phyloP scores from a whole-genome alignment of 2,329 filamentous ascomycete genomes.

The Parastagonospora nodorum region DNA sequence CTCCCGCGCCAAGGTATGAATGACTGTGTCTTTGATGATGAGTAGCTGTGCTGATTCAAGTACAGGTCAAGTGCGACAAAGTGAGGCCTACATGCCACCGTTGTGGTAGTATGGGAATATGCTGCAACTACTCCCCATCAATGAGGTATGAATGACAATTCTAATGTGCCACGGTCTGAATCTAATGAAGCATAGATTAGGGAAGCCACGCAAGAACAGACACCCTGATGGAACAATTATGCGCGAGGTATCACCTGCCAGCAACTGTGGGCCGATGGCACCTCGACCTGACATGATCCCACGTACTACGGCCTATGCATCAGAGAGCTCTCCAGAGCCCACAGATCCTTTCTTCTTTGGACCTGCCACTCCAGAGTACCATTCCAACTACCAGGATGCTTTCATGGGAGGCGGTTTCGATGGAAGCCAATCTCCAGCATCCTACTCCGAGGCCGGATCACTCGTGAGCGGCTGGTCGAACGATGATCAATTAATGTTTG shows the following conservation, averaged over 20 bases:
- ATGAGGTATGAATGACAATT: constrained; percentile 38
- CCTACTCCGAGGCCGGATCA: constrained; percentile 37
- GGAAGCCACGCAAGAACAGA: constrained; percentile 45
- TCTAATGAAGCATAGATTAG: constrained; percentile 34
- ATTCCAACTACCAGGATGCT: constrained; percentile 34
- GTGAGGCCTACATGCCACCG: constrained; percentile 44
- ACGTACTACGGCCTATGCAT: constrained; percentile 33
- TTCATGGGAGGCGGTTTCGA: constrained; percentile 36
- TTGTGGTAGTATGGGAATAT: constrained; percentile 45
- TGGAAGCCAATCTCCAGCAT: constrained; percentile 38
- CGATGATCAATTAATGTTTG: constrained; percentile 40
- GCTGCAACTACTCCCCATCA: constrained; percentile 47
- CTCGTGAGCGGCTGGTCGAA: constrained; percentile 37
- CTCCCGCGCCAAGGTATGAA: constrained; percentile 41
- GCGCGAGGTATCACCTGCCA: constrained; percentile 41
- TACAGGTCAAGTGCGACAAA: constrained; percentile 45
- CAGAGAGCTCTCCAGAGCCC: constrained; percentile 45
- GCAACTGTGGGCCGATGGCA: constrained; percentile 36
- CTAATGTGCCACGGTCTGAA: neutral
- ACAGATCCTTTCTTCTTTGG: constrained; percentile 42
- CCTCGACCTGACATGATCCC: constrained; percentile 39
- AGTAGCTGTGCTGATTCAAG: constrained; percentile 5
- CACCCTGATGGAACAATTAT: constrained; percentile 43
- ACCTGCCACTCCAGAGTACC: constrained; percentile 42
- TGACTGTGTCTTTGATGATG: neutral